Evolutionary conservation across 495 filamentous ascomycete genomes (phyloP), one percentile per base, ranked within the genome.

Genomic region (Cudoniella acicularis): DNA sequence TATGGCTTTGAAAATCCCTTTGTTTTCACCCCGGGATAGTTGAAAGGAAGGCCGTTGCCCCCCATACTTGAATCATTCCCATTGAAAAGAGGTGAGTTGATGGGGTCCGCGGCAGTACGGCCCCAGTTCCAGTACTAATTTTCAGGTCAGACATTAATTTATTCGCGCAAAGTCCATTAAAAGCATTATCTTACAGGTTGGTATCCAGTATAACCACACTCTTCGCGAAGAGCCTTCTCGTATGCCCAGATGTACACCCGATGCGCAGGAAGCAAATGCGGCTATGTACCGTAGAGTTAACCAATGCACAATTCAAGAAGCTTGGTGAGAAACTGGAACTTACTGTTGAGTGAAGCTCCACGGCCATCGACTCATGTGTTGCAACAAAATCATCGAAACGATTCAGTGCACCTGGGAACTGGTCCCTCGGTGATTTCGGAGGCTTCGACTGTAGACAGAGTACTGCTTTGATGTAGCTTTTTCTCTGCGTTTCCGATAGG

Each of bases 111-210:
- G 18, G 73, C 72, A 25, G 77, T 77, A 17, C 77, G 67, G 10
- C 71, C 65, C 86, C 85, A 89, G 72, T 87, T 74, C 85, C 85
- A 88, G 71, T 87, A 87, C n/a, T n/a, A n/a, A n/a, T n/a, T n/a
- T n/a, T n/a, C n/a, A n/a, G n/a, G n/a, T n/a, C n/a, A n/a, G n/a
- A n/a, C n/a, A n/a, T n/a, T n/a, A n/a, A n/a, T n/a, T n/a, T n/a
- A n/a, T n/a, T n/a, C n/a, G n/a, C n/a, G n/a, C n/a, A n/a, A n/a
- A n/a, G n/a, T n/a, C n/a, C n/a, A n/a, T n/a, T n/a, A n/a, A n/a
- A n/a, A n/a, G n/a, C n/a, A n/a, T n/a, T n/a, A n/a, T n/a, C n/a
- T n/a, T n/a, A n/a, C n/a, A 63, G 66, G 65, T 21, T 69, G 64
- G 27, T 59, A 49, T 27, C 85, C 85, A 0, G 64, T 80, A 63